Evolutionary conservation across 2,329 filamentous ascomycete genomes (phyloP).

Genomic region (Macrophomina tecta): DNA sequence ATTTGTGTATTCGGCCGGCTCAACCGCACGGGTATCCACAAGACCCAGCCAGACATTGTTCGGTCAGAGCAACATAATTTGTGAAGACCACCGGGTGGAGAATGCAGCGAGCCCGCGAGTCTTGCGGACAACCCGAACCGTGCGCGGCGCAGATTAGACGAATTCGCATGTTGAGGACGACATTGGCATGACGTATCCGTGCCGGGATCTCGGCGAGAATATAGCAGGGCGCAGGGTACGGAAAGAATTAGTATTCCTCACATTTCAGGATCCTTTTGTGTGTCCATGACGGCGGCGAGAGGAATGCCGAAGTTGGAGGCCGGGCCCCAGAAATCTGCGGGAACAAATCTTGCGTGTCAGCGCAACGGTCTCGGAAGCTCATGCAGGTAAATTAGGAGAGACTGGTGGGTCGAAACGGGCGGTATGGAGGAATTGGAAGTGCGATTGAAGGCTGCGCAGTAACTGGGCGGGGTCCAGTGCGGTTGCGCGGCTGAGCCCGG

Average conservation of each 20-base stretch:
- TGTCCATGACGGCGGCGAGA: constrained; percentile 60
- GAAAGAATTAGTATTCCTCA: constrained; percentile 35
- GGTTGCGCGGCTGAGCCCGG: constrained; percentile 20
- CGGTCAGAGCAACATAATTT: too few species aligned
- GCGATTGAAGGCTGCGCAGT: neutral
- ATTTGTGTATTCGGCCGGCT: neutral
- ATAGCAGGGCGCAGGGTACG: neutral
- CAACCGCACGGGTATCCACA: neutral
- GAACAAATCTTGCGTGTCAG: constrained; percentile 5
- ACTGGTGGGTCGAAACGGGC: neutral
- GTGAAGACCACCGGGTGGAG: neutral
- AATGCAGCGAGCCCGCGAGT: neutral
- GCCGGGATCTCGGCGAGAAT: neutral
- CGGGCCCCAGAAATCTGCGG: constrained; percentile 59
- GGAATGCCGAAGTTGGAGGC: constrained; percentile 62
- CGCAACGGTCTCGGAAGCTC: neutral
- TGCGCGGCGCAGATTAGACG: constrained; percentile 5
- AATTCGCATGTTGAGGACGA: neutral
- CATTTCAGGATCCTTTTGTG: constrained; percentile 60
- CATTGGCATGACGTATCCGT: neutral
- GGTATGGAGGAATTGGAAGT: neutral
- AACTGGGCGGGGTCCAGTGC: neutral
- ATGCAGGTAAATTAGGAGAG: neutral
- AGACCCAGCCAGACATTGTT: neutral
- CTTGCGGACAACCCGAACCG: constrained; percentile 14